These are phyloP conservation scores for Kalanchoe fedtschenkoi DNA, from an alignment of 164 flowering plant genomes.

Conservation along the genomic window DNA sequence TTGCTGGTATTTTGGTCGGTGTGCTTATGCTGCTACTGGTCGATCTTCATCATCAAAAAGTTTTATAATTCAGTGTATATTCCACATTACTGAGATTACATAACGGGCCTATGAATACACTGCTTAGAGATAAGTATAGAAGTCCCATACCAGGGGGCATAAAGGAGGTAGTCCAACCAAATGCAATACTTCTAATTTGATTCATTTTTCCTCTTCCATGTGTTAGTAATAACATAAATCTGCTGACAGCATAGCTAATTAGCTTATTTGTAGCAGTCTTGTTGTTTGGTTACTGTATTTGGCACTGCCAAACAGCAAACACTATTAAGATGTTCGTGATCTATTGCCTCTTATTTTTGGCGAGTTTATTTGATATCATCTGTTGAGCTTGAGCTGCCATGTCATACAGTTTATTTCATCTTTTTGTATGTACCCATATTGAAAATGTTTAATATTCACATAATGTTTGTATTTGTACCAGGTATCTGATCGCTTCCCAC, in stretches of 20 bases:
- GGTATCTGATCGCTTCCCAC: slow-evolving; percentile 81
- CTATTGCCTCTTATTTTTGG: not conserved
- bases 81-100: too few relatives aligned
- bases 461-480: slow-evolving; percentile 7
- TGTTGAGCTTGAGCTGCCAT: not conserved
- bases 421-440: not conserved
- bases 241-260: too few relatives aligned
- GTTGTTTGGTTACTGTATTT: not conserved
- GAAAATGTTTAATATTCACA: not conserved
- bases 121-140: too few relatives aligned
- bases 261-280: too few relatives aligned
- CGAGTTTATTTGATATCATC: not conserved
- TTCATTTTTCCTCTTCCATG: too few relatives aligned
- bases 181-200: too few relatives aligned
- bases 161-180: too few relatives aligned
- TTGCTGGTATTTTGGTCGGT: not conserved
- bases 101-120: too few relatives aligned
- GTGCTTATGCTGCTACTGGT: not conserved
- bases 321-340: not conserved
- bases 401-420: not conserved
- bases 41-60: too few relatives aligned
- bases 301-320: not conserved
- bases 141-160: too few relatives aligned
- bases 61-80: too few relatives aligned
- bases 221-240: too few relatives aligned